Evolutionary conservation across 345 rosid species (phyloP), one percentile per base, ranked within the genome.

Genomic region (Populus pruinosa): DNA sequence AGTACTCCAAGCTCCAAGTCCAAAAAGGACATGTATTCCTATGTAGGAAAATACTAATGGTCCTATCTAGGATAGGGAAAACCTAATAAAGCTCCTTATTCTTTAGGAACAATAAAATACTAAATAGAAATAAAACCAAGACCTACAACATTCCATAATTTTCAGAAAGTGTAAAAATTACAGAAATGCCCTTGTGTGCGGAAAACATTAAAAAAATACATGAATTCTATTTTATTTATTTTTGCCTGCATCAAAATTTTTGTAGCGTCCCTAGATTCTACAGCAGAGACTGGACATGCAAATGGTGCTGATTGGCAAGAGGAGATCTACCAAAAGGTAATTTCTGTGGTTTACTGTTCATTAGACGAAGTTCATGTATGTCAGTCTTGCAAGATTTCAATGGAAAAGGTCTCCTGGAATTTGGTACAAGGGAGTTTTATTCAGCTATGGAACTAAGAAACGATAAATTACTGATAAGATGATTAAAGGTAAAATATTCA

Each of bases 271-370:
- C 81, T 91, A 36, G 98, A 89, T 87, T 88, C 97, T 43, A 85
- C 93, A 23, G 87, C 90, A 74, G 92, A 92, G 87, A 86, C 92
- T 16, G 94, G 91, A 62, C 89, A 83, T 79, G 84, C 84, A 76
- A 91, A 79, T 71, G 94, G 92, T 36, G 87, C 82, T 74, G 98
- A 96, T 82, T 92, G 95, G 98, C 98, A 89, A 86, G 98, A 96
- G 85, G 98, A 96, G 85, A 86, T 85, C 78, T 90, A 80, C 78
- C 95, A 90, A 77, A 92, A 96, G 97, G 99, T 93, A 82, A 67
- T 29, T 29, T 77, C 12, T 64, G 8, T 35, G 47, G 12, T 29
- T 39, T 18, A 20, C 53, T 67, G 78, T 69, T 6, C 35, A 67
- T 38, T 23, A 55, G 43, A 53, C 44, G 53, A 35, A 39, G 65